phyloP scores from a whole-genome alignment of 208 protist genomes.

The Crithidia thermophila region DNA sequence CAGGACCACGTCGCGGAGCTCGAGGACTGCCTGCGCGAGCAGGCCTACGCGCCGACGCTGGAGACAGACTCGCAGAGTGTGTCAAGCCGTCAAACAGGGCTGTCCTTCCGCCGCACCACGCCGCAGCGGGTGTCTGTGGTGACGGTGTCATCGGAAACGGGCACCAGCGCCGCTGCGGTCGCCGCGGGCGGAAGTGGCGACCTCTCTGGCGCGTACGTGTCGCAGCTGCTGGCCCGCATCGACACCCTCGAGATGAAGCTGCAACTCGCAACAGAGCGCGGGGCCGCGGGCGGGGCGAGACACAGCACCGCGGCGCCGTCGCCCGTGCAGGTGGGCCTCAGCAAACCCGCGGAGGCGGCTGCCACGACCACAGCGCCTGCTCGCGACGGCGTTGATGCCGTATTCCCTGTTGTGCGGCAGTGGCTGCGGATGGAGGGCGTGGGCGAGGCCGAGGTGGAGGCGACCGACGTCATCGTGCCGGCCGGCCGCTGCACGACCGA shows the following conservation, averaged over 20 bases:
- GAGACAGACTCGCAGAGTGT: neutral
- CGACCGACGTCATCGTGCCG: conserved; percentile 53
- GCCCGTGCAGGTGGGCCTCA: too few species aligned
- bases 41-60: conserved; percentile 31
- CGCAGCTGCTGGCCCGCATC: conserved; percentile 33
- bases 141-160: neutral
- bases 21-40: conserved; percentile 50
- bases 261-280: neutral
- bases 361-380: neutral
- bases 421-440: conserved; percentile 79
- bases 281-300: neutral
- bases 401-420: conserved; percentile 50
- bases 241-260: conserved; percentile 41
- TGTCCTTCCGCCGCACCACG: neutral
- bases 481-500: conserved; percentile 52
- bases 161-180: neutral
- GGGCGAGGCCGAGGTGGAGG: conserved; percentile 63
- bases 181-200: too few species aligned
- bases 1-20: conserved; percentile 66
- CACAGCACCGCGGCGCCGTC: neutral
- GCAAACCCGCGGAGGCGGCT: neutral
- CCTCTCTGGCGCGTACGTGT: conserved; percentile 30
- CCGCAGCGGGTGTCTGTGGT: neutral
- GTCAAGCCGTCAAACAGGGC: neutral
- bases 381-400: conserved; percentile 9